Base-by-base conservation (phyloP, 2,329 filamentous ascomycete species). In the Fusarium poae region DNA sequence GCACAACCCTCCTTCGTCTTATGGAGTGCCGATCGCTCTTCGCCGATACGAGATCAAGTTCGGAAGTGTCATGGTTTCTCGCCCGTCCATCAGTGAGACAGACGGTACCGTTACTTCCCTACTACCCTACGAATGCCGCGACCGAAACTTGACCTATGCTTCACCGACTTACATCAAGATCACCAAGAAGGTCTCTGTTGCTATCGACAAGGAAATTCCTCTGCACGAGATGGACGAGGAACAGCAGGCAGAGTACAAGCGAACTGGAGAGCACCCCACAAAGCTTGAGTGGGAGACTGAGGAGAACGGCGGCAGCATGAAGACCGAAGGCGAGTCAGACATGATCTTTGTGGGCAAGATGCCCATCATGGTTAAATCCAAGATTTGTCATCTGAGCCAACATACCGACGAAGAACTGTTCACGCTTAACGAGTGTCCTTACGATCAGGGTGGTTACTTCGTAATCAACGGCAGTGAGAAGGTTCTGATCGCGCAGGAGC, bases 391-490 rank as follows among this genome's bases (percentile, higher is more conserved):
- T 70, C 82, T 99, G 72, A 92, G 92, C 72, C 90, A 91, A 71
- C 88, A 97, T 77, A 88, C 89, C 49, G 95, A 98, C 70, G 91
- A 96, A 54, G 91, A 92, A 50, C 85, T 99, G 3, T 98, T 97
- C 78, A 86, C 92, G 46, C 90, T 97, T 79, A 97, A 97, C 77
- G 96, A 99, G 81, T 99, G 96, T 72, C 96, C 96, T 1, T 99
- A 97, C 79, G 96, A 99, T 76, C 96, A 97, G 77, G 96, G 96
- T 72, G 96, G 96, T 71, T 99, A 99, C 81, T 99, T 99, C 77
- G 93, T 99, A 75, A 99, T 99, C 85, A 99, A 99, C 82, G 96
- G 96, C 43, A 97, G 93, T 80, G 96, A 99, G 78, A 99, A 99
- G 85, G 96, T 99, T 23, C 83, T 99, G 72, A 99, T 99, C 75